Percentiles rank a stretch among this genome's conserved stretches.
Conservation (phyloP, 1,139 yeast genomes). For the Blastobotrys petasosporus region DNA sequence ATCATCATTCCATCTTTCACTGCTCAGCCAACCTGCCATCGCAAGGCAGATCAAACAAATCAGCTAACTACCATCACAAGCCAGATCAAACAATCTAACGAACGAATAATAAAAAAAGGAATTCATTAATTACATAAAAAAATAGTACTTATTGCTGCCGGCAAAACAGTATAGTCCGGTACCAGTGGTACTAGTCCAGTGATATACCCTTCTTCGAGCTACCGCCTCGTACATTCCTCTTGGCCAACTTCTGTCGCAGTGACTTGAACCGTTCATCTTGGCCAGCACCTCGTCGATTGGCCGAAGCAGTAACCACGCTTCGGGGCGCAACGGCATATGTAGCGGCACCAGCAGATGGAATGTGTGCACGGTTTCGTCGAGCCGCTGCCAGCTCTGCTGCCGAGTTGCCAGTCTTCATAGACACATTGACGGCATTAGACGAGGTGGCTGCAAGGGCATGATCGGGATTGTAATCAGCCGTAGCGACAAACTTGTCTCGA, state of each 20-base stretch:
- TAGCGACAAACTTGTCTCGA: conserved; percentile 74
- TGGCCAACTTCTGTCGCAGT: conserved; percentile 51
- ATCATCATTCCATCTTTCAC: too few relatives aligned
- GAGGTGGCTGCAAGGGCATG: conserved; percentile 22
- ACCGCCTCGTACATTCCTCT: conserved; percentile 40
- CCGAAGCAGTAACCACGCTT: conserved; percentile 48
- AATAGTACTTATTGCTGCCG: neutral
- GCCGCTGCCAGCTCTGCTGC: conserved; percentile 75
- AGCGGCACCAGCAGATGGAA: conserved; percentile 81
- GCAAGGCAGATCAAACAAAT: too few relatives aligned
- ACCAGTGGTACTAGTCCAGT: neutral
- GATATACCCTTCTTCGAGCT: neutral
- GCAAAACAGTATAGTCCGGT: too few relatives aligned
- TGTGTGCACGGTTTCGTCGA: conserved; percentile 82
- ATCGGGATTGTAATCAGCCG: conserved; percentile 61
- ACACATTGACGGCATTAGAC: conserved; percentile 9
- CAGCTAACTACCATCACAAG: too few relatives aligned
- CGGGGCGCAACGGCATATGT: conserved; percentile 90
- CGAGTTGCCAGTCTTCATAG: neutral
- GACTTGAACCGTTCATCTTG: conserved; percentile 73
- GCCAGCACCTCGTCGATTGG: conserved; percentile 38
- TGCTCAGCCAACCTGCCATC: too few relatives aligned
- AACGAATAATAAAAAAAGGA: neutral
- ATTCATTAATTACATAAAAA: neutral
- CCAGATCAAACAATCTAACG: too few relatives aligned